Evolutionary conservation across 768 basidiomycete species (phyloP).

Genomic region (Auricularia sp.): DNA sequence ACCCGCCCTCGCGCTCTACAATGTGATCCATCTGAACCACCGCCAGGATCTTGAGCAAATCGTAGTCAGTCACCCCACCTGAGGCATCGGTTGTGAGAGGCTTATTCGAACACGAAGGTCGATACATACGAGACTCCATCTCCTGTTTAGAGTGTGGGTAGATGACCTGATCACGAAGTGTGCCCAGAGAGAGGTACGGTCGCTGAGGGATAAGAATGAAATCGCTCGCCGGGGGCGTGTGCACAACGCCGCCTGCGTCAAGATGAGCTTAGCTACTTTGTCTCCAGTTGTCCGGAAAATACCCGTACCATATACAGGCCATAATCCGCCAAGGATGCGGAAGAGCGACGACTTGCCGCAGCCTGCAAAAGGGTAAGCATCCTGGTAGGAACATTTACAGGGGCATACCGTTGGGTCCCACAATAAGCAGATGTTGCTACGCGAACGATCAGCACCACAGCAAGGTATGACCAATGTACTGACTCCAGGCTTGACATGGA

Average conservation of each 20-base stretch:
- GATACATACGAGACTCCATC: conserved; percentile 36
- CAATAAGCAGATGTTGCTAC: conserved; percentile 84
- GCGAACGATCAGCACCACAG: conserved; percentile 7
- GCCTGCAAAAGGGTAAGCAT: conserved; percentile 28
- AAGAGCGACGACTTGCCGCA: conserved; percentile 89
- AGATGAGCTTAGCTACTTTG: background rate
- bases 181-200: conserved; percentile 89
- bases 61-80: conserved; percentile 66
- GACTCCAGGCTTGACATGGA: conserved; percentile 82
- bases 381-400: background rate
- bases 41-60: conserved; percentile 60
- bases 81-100: background rate
- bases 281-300: background rate
- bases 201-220: conserved; percentile 95
- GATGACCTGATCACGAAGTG: conserved; percentile 90
- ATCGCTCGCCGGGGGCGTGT: conserved; percentile 77
- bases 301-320: conserved; percentile 67
- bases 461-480: conserved; percentile 14
- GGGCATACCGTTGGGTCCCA: conserved; percentile 78
- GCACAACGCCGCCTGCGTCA: conserved; percentile 54
- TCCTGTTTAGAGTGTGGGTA: conserved; percentile 80
- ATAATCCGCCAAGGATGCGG: conserved; percentile 93
- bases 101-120: conserved; percentile 1
- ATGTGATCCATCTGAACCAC: conserved; percentile 78
- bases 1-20: conserved; percentile 93